Evolutionary conservation across 352 stramenopile species (phyloP), one percentile per base, ranked within the genome.

Genomic region (Phytophthora pseudosyringae): DNA sequence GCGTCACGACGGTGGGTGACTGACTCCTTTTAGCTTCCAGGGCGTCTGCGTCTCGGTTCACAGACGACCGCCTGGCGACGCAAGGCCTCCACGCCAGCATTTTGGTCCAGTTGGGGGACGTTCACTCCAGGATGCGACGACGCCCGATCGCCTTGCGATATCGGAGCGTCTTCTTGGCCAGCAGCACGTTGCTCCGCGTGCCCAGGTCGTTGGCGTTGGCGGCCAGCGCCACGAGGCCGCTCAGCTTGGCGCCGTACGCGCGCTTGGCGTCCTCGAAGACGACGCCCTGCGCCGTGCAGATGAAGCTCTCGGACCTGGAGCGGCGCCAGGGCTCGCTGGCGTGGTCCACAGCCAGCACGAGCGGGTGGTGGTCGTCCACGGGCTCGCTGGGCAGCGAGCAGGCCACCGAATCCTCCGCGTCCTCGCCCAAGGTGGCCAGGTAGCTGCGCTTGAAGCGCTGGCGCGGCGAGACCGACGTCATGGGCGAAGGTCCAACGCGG

Each of bases 281-380:
- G 32, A 76, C 39, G 28, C 68, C 68, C 15, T 76, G 68, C 13
- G 47, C 46, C 25, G 68, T 76, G 62, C 67, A 68, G 36, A 76
- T 71, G 43, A 72, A 72, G 48, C 52, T 64, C 40, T 75, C 67
- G 29, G 67, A 75, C 53, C 62, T 76, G 28, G 62, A 62, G 15
- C 53, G 53, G 4, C 55, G 45, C n/a, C 49, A 8, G 5, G 40
- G 43, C 21, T 54, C 54, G 6, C 1, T 36, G 1, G 0, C 38
- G 13, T 67, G 41, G 28, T 40, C 31, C 29, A 54, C 53, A 15
- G 53, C 54, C 35, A 64, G 35, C 12, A 64, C 52, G 5, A 69
- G 32, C 15, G 60, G 45, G 25, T 69, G 52, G 28, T 64, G 52
- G 36, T 69, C 53, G 29, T 69, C 60, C 36, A 58, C 28, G 9